Evolutionary conservation across 2,329 filamentous ascomycete species (phyloP), one percentile per base, ranked within the genome.

Genomic region (Dactylellina sp.): DNA sequence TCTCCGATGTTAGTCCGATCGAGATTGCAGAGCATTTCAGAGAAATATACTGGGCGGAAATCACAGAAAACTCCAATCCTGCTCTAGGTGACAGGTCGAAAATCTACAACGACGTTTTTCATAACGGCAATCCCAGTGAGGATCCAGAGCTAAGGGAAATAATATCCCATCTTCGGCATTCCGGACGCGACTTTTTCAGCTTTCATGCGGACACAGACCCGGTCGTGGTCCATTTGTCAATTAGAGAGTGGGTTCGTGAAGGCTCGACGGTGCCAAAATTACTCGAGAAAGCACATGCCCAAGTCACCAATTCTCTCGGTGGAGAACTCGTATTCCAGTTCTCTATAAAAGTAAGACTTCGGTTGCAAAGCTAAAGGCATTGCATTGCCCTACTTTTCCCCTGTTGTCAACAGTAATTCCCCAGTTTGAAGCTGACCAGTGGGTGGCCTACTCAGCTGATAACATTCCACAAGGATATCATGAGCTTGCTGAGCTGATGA

Each of bases 11-110:
- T 22, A 66, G 20, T 7, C 25, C 53, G 7, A 20, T 66, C n/a
- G 62, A 66, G 18, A 66, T 66, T 24, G 62, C 62, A 12, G 62
- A 66, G 18, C 62, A 66, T 42, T 66, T 50, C 44, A 57, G 35
- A 28, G 62, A 66, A 22, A 16, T 49, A 20, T 66, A 66, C 16
- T 25, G 32, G 39, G 32, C 20, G 16, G n/a, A 46, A 7, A 28
- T 12, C 2, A 18, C 14, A 18, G 20, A n/a, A 42, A 24, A 20
- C 9, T 35, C 44, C 1, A 35, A 44, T 14, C 20, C 11, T 60
- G 14, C 55, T 35, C 11, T 7, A 7, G 22, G 7, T 5, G 24
- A 22, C n/a, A 11, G 7, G 6, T 14, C 22, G 18, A 35, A 7
- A 3, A 11, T 24, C 18, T 40, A 28, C 16, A 16, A 22, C 18